phyloP scores from a whole-genome alignment of 176 grass and related monocot genomes.

The Puccinellia tenuiflora region DNA sequence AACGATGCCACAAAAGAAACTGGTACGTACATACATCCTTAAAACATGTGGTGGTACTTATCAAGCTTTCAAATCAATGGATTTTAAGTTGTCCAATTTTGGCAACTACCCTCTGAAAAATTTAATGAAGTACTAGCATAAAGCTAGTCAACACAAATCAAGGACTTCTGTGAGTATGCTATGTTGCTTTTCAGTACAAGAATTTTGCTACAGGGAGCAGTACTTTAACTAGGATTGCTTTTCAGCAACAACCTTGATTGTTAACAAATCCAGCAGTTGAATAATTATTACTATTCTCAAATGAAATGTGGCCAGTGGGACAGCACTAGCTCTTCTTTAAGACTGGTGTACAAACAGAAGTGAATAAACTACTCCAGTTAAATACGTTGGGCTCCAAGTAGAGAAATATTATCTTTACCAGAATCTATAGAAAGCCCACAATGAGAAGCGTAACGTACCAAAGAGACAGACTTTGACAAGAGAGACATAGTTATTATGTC shows the following conservation, averaged over 20 bases:
- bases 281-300: neutral
- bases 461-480: constrained; percentile 78
- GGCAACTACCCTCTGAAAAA: neutral
- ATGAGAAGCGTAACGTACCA: constrained; percentile 43
- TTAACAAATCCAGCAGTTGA: neutral
- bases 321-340: neutral
- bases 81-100: neutral
- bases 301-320: neutral
- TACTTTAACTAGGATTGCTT: neutral
- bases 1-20: neutral
- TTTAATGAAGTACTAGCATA: neutral
- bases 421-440: neutral
- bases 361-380: neutral
- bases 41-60: neutral
- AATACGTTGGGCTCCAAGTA: neutral
- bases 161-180: constrained; percentile 7
- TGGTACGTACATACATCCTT: neutral
- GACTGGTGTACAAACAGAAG: neutral
- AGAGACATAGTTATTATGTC: constrained; percentile 88
- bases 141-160: constrained; percentile 4
- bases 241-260: constrained; percentile 10
- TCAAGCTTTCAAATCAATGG: constrained; percentile 10
- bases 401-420: constrained; percentile 3
- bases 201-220: neutral
- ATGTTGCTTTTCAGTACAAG: neutral